These are phyloP conservation scores for Pseudocercospora macadamiae DNA, from an alignment of 2,329 filamentous ascomycete genomes.

Conservation along the genomic window DNA sequence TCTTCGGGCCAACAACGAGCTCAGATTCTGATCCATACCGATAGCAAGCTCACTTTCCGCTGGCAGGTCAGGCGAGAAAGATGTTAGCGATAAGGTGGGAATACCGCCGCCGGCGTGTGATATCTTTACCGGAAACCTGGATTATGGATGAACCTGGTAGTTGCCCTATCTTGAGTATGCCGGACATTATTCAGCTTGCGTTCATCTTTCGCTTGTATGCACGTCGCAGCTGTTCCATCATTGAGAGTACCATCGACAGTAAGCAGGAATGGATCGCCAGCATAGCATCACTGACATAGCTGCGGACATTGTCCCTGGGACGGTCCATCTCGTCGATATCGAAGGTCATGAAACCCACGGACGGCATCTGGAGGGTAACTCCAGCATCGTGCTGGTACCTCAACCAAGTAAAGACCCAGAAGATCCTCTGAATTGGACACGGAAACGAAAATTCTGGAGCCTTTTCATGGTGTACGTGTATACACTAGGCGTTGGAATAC, in stretches of 20 bases:
- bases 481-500: constrained; percentile 39
- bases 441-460: constrained; percentile 23
- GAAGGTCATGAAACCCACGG: neutral
- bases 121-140: neutral
- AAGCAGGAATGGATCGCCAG: neutral
- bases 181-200: neutral
- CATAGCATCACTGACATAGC: neutral
- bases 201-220: neutral
- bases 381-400: constrained; percentile 27
- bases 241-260: neutral
- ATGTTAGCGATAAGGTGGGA: neutral
- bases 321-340: constrained; percentile 25
- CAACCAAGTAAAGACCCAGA: constrained; percentile 29
- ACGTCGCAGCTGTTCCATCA: neutral
- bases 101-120: neutral
- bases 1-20: neutral
- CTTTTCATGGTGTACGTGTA: constrained; percentile 32
- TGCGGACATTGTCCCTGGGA: constrained; percentile 23
- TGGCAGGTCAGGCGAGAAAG: neutral
- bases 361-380: constrained; percentile 11
- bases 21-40: neutral
- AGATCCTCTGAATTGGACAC: constrained; percentile 31
- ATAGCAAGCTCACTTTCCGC: neutral
- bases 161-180: neutral
- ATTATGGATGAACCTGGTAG: neutral